Conservation (phyloP, 495 filamentous ascomycete genomes). For the Penicillium arizonense region DNA sequence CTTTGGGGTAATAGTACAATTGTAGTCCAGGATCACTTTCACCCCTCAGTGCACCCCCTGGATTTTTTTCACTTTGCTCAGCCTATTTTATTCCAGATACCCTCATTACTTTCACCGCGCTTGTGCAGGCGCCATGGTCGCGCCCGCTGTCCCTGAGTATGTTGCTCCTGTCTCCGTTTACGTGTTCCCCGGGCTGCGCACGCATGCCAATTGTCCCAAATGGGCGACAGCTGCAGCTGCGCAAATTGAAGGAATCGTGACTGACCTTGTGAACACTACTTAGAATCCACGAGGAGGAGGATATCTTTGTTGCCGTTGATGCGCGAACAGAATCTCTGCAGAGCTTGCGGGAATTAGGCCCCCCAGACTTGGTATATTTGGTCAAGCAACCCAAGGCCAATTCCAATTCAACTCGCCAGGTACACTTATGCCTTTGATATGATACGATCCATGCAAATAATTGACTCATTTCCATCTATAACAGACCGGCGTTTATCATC, state of each 20-base stretch:
- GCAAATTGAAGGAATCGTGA: conserved; percentile 4
- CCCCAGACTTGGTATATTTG: conserved; percentile 92
- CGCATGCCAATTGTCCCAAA: conserved; percentile 22
- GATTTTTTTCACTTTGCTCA: conserved; percentile 1
- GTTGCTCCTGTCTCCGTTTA: conserved; percentile 39
- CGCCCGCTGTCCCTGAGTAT: conserved; percentile 87
- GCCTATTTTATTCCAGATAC: conserved; percentile 1
- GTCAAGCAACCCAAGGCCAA: conserved; percentile 75
- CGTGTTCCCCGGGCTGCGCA: conserved; percentile 34
- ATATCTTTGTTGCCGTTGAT: conserved; percentile 83
- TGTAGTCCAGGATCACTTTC: conserved; percentile 13
- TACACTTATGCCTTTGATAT: conserved; percentile 17
- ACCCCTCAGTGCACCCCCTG: conserved; percentile 8
- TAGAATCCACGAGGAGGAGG: conserved; percentile 85
- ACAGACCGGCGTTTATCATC: conserved; percentile 91
- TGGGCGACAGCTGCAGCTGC: conserved; percentile 3
- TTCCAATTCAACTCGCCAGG: conserved; percentile 49
- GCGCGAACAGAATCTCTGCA: conserved; percentile 83
- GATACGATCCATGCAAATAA: neutral
- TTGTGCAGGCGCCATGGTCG: conserved; percentile 65
- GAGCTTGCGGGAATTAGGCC: conserved; percentile 85
- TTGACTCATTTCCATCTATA: conserved; percentile 3
- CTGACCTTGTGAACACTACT: conserved; percentile 18
- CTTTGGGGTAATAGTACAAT: conserved; percentile 1
- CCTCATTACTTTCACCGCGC: conserved; percentile 13